Conservation (phyloP, 345 rosid species). For the Citropsis articulata region DNA sequence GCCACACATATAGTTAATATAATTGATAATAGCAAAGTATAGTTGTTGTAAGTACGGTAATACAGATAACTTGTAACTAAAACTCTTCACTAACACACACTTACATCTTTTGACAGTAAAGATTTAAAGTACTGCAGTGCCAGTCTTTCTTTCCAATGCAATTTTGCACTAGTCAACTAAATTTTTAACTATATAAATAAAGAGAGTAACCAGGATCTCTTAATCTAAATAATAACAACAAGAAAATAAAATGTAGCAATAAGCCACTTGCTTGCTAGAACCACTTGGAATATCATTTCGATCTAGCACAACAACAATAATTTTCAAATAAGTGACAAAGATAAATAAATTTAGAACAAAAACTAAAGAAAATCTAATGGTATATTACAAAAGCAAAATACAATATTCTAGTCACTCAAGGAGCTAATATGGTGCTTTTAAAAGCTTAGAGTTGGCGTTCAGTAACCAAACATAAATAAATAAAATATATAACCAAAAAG, state of each 20-base stretch:
- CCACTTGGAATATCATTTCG: conserved; percentile 25
- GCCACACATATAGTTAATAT: neutral
- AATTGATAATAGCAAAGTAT: neutral
- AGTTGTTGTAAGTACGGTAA: neutral
- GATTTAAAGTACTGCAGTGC: conserved; percentile 60
- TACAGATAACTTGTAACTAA: conserved; percentile 7
- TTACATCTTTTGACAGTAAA: conserved; percentile 77
- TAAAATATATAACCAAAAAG: too few relatives aligned
- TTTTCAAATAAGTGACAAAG: neutral
- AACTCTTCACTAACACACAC: conserved; percentile 19
- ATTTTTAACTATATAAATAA: conserved; percentile 7
- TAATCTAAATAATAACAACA: neutral
- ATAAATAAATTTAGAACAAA: neutral
- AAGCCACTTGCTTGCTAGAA: conserved; percentile 48
- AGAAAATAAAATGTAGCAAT: conserved; percentile 6
- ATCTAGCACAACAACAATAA: conserved; percentile 44
- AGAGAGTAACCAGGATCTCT: conserved; percentile 2
- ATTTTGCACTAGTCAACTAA: conserved; percentile 41
- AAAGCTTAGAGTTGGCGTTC: too few relatives aligned
- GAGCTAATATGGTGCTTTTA: too few relatives aligned
- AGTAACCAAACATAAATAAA: neutral
- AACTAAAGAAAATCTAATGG: neutral
- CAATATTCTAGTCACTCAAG: too few relatives aligned
- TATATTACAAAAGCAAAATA: too few relatives aligned
- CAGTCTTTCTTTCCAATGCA: conserved; percentile 85